Conservation (phyloP, 768 basidiomycete species). For the Macrolepiota dolichaula region DNA sequence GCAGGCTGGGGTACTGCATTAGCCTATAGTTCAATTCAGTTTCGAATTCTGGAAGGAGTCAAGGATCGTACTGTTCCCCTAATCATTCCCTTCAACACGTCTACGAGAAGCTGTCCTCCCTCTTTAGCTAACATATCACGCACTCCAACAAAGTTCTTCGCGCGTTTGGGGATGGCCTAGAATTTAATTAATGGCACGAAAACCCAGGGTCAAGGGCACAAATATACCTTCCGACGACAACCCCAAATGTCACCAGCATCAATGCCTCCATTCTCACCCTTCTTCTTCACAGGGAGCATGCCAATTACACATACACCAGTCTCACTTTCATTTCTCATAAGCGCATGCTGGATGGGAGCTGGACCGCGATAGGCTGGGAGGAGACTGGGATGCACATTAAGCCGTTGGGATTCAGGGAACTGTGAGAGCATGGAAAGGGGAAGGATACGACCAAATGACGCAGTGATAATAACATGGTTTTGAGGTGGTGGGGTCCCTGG, state of each 20-base stretch:
- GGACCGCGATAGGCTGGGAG: conserved; percentile 88
- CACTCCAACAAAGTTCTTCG: conserved; percentile 51
- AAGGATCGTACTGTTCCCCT: conserved; percentile 30
- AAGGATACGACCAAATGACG: conserved; percentile 89
- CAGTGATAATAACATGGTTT: conserved; percentile 71
- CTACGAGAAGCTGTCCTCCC: conserved; percentile 72
- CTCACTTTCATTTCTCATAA: conserved; percentile 61
- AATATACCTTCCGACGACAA: conserved; percentile 47
- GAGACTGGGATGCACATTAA: conserved; percentile 90
- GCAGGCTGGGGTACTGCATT: conserved; percentile 43
- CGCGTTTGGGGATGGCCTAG: conserved; percentile 28
- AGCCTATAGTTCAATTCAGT: conserved; percentile 32
- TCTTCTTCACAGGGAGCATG: conserved; percentile 43
- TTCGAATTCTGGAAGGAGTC: background rate
- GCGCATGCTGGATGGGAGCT: conserved; percentile 83
- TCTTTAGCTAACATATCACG: conserved; percentile 54
- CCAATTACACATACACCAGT: conserved; percentile 83
- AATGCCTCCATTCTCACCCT: conserved; percentile 48
- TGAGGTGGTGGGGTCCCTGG: conserved; percentile 22
- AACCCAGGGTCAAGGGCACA: background rate
- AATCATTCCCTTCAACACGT: conserved; percentile 62
- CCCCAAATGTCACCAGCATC: conserved; percentile 79
- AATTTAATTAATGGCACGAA: background rate
- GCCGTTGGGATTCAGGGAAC: conserved; percentile 54
- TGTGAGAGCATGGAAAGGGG: conserved; percentile 54